Base-by-base conservation (phyloP, 129 eudicot genomes). In the Kitagawia praeruptora region DNA sequence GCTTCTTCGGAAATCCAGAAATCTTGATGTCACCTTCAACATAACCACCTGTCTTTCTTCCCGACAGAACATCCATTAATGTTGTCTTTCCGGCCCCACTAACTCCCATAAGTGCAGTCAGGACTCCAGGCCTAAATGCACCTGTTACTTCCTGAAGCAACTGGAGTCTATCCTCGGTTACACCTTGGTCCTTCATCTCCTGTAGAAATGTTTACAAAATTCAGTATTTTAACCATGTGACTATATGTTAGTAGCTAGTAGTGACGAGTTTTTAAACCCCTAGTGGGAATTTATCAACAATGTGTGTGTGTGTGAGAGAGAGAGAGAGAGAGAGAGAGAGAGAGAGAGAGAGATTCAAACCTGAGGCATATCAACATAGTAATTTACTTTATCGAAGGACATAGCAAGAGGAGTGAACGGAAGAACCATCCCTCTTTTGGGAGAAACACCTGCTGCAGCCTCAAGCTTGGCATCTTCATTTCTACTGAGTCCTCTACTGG, bases 61-160 rank as follows among this genome's bases (percentile, higher is more conserved):
- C 99, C 0, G 97, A 92, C 74, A 95, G 81, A 81, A 95, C 99
- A 81, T 95, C 99, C 91, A 95, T 85, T 28, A 95, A 73, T 9
- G 99, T 95, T 8, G 99, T 95, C 78, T 95, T 95, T 75, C 99
- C 99, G 8, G 97, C 99, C 72, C 99, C 99, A 80, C 99, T 95
- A 4, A 95, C 94, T 75, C 99, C 99, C 99, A 95, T 95, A 25
- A 95, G 81, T 39, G 99, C 90, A 9, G 99, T 95, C 76, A 95
- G 21, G 41, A 95, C 96, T 77, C 99, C 99, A 0, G 99, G 97
- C 86, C 95, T 87, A 79, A 95, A 95, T 19, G 94, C 89, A 82
- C 96, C 96, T 0, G 89, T 92, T 77, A 95, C 89, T 39, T 85
- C 99, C 25, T 86, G 69, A 74, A 95, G 94, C 77, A 95, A 84